Evolutionary conservation across 805 yeast species (phyloP), one percentile per base, ranked within the genome.

Genomic region (Yarrowia keelungensis): DNA sequence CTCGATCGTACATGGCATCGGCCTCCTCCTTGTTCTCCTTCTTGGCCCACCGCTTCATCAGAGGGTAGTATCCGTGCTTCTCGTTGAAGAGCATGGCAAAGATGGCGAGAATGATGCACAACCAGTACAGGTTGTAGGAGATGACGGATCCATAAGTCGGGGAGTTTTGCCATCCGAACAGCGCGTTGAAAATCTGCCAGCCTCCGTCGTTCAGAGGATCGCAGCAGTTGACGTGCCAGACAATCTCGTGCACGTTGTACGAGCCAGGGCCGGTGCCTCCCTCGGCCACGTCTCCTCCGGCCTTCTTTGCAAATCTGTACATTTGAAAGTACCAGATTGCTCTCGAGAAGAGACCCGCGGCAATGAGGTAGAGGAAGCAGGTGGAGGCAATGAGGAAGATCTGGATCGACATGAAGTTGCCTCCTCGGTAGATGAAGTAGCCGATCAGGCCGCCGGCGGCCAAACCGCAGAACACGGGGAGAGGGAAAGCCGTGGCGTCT

Each of bases 171-270:
- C 99, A 94, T 71, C 98, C 99, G 71, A 94, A 83, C 69, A 94
- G 79, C 36, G 98, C 91, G 76, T 94, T 94, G 84, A 94, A 94
- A 71, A 94, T 88, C 85, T 92, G 97, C 98, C 98, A 94, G 81
- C 98, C 98, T 74, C 89, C 88, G 79, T 90, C 94, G 70, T 84
- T 82, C 79, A 89, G 92, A 54, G 98, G 98, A 80, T 92, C 92
- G 82, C 98, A 94, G 82, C 98, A 94, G 84, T 94, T 92, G 71
- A 94, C 96, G 81, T 94, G 99, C 93, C 97, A 94, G 41, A 94
- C 97, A 15, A 90, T 80, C 76, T 84, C 85, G 65, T 82, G 75
- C 74, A 94, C 86, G 79, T 94, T 88, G 80, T 94, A 94, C 32
- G 98, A 89, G 77, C 99, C 99, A 53, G 97, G 94, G 73, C 99